Evolutionary conservation across 345 rosid genomes (phyloP).

Genomic region (Lumnitzera racemosa): DNA sequence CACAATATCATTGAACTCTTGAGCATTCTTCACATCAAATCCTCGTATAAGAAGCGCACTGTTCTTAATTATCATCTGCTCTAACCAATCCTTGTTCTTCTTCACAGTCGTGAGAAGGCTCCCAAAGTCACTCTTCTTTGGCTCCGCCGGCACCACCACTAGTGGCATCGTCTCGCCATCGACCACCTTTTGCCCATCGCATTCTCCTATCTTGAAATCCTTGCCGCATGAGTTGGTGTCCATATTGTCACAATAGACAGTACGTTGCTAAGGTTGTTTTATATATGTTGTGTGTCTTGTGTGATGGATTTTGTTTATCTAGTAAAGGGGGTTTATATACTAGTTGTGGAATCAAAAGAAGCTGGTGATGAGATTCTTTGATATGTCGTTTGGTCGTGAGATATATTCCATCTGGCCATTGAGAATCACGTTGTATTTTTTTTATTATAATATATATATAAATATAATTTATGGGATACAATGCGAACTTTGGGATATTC

Average conservation of each 20-base stretch:
- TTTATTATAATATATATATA: no score
- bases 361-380: no score
- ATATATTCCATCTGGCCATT: no score
- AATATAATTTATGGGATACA: no score
- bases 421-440: no score
- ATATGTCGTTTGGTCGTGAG: no score
- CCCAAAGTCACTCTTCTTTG: conserved; percentile 15
- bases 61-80: conserved; percentile 44
- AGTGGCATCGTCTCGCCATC: conserved; percentile 55
- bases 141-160: conserved; percentile 31
- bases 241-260: conserved; percentile 13
- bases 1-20: conserved; percentile 47
- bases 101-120: conserved; percentile 26
- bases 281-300: no score
- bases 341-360: no score
- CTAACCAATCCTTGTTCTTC: conserved; percentile 52
- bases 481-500: no score
- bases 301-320: no score
- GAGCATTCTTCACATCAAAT: conserved; percentile 36
- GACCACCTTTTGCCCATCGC: conserved; percentile 56
- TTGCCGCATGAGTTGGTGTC: conserved; percentile 24
- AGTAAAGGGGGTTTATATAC: no score
- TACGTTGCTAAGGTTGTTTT: background rate
- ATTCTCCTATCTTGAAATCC: conserved; percentile 49
- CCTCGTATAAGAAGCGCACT: conserved; percentile 57